Conservation (phyloP, 2,329 filamentous ascomycete species). For the Ceratocystis colombiana region DNA sequence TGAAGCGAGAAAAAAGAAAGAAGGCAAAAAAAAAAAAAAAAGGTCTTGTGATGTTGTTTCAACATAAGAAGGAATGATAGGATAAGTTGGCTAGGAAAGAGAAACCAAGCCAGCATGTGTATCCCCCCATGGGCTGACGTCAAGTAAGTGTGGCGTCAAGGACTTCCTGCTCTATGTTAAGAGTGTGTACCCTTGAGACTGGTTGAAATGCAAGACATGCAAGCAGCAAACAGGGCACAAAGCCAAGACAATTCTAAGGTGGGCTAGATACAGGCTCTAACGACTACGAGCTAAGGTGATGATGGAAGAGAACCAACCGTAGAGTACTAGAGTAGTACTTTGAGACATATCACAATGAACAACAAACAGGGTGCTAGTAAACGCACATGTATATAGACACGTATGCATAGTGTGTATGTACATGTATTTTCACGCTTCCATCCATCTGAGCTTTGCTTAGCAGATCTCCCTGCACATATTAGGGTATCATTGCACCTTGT, state of each 20-base stretch:
- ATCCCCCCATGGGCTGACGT: neutral
- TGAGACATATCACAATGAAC: neutral
- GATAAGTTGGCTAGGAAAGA: neutral
- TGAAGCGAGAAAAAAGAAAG: neutral
- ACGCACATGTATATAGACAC: neutral
- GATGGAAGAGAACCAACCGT: neutral
- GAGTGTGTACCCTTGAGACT: constrained; percentile 1
- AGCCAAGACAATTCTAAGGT: constrained; percentile 7
- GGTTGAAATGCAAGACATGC: constrained; percentile 9
- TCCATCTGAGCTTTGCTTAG: neutral
- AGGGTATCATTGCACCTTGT: neutral
- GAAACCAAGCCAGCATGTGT: neutral
- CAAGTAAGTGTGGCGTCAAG: neutral
- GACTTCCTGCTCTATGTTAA: neutral
- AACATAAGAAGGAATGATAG: neutral
- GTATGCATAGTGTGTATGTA: neutral
- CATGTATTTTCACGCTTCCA: neutral
- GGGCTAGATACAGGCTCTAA: neutral
- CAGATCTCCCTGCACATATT: constrained; percentile 1
- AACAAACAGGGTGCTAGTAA: neutral
- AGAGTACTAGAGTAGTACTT: neutral
- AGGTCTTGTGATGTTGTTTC: neutral
- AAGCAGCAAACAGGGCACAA: constrained; percentile 8
- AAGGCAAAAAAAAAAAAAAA: neutral
- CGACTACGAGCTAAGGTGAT: neutral